These are phyloP conservation scores for Clonostachys byssicola DNA, from an alignment of 2,329 filamentous ascomycete species.

Conservation along the genomic window DNA sequence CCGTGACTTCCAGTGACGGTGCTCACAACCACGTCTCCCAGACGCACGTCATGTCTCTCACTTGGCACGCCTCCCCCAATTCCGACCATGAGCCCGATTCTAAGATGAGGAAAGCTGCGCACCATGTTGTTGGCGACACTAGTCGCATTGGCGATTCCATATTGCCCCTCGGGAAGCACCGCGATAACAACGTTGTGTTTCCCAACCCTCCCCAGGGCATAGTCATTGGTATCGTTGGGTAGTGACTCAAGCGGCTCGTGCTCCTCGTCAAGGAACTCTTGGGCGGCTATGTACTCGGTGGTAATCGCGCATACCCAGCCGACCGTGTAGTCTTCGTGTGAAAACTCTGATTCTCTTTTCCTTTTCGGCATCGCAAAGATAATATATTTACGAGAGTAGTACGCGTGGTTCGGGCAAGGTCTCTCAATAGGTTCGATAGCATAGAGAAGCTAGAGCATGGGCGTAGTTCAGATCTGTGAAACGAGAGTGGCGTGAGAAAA, in stretches of 20 bases:
- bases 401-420: too few relatives aligned
- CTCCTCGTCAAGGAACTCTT: slow-evolving; percentile 29
- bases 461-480: too few relatives aligned
- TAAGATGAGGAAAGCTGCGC: slow-evolving; percentile 19
- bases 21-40: slow-evolving; percentile 16
- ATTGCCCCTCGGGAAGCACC: slow-evolving; percentile 7
- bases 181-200: slow-evolving; percentile 13
- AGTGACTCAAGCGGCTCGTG: slow-evolving; percentile 11
- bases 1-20: background rate
- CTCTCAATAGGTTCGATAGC: too few relatives aligned
- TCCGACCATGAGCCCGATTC: slow-evolving; percentile 19
- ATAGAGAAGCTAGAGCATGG: too few relatives aligned
- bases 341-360: slow-evolving; percentile 10
- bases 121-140: slow-evolving; percentile 19
- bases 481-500: too few relatives aligned
- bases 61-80: slow-evolving; percentile 28
- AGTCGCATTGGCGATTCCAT: slow-evolving; percentile 9
- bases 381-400: too few relatives aligned
- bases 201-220: slow-evolving; percentile 8
- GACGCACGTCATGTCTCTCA: slow-evolving; percentile 22
- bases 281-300: slow-evolving; percentile 29
- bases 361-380: too few relatives aligned
- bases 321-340: slow-evolving; percentile 25
- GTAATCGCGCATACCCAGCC: slow-evolving; percentile 38
- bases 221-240: slow-evolving; percentile 8